These are phyloP conservation scores for Arthrobotrys pseudoclavata DNA, from an alignment of 2,329 filamentous ascomycete genomes.

Conservation along the genomic window DNA sequence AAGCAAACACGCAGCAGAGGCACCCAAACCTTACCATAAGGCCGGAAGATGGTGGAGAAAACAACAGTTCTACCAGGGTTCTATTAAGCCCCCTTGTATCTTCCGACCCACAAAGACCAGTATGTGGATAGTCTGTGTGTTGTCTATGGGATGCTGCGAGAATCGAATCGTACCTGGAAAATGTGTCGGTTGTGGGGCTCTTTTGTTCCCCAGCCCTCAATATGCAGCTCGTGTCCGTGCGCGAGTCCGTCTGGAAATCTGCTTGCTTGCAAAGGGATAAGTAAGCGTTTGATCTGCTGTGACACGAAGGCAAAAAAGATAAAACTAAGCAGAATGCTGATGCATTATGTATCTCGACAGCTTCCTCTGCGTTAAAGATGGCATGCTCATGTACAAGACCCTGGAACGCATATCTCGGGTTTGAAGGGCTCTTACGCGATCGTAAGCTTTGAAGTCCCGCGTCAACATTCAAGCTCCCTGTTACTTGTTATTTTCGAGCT, in stretches of 20 bases:
- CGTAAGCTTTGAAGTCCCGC: slow-evolving; percentile 21
- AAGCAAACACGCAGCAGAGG: background rate
- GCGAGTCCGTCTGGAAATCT: slow-evolving; percentile 52
- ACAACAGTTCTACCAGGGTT: slow-evolving; percentile 44
- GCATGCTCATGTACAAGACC: slow-evolving; percentile 16
- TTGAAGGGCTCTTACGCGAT: slow-evolving; percentile 37
- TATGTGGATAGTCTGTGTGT: slow-evolving; percentile 2
- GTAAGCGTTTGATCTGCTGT: slow-evolving; percentile 43
- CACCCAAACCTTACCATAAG: slow-evolving; percentile 24
- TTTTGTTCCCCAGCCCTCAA: slow-evolving; percentile 12
- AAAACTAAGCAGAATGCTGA: slow-evolving; percentile 24
- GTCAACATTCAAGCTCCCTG: slow-evolving; percentile 6
- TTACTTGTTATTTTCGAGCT: slow-evolving; percentile 34
- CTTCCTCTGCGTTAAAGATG: slow-evolving; percentile 27
- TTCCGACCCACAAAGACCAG: slow-evolving; percentile 23
- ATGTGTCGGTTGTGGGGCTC: slow-evolving; percentile 40
- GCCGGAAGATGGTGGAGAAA: slow-evolving; percentile 46
- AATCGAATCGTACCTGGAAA: slow-evolving; percentile 39
- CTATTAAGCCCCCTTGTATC: slow-evolving; percentile 26
- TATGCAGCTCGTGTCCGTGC: slow-evolving; percentile 56
- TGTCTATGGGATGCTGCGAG: slow-evolving; percentile 4
- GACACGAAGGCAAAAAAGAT: slow-evolving; percentile 30
- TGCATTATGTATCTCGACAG: slow-evolving; percentile 18
- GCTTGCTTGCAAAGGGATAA: slow-evolving; percentile 42
- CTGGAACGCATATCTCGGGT: slow-evolving; percentile 10